phyloP scores from a whole-genome alignment of 2,329 filamentous ascomycete species.

The Cryphonectria nitschkei region DNA sequence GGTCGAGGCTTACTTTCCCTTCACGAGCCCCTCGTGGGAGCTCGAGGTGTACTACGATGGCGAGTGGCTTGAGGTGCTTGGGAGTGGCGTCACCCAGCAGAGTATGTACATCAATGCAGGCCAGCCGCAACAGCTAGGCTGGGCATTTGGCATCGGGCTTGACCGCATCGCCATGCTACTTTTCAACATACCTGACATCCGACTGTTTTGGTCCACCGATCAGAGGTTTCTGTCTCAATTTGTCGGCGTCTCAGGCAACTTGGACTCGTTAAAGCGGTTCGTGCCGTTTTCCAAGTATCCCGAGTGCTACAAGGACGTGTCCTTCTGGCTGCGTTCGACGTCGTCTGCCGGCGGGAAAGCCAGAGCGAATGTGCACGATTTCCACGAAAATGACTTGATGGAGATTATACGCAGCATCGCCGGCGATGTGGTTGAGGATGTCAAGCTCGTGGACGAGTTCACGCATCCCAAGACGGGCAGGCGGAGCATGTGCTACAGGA shows the following conservation, averaged over 20 bases:
- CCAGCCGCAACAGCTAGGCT: slow-evolving; percentile 76
- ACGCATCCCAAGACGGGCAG: slow-evolving; percentile 82
- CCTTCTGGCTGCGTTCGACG: slow-evolving; percentile 77
- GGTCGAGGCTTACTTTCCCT: slow-evolving; percentile 97
- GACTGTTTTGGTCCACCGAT: slow-evolving; percentile 93
- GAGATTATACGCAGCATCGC: slow-evolving; percentile 84
- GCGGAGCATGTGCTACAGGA: slow-evolving; percentile 86
- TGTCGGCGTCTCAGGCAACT: slow-evolving; percentile 58
- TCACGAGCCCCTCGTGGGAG: slow-evolving; percentile 94
- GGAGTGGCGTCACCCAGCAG: slow-evolving; percentile 89
- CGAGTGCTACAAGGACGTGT: slow-evolving; percentile 86
- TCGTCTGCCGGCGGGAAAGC: slow-evolving; percentile 51
- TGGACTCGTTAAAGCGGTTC: slow-evolving; percentile 63
- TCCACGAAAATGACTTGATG: slow-evolving; percentile 98
- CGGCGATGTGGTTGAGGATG: slow-evolving; percentile 86
- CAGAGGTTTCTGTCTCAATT: slow-evolving; percentile 88
- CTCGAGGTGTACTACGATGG: slow-evolving; percentile 93
- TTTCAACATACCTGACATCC: slow-evolving; percentile 94
- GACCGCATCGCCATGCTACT: slow-evolving; percentile 97
- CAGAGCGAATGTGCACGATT: slow-evolving; percentile 49
- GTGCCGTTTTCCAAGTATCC: slow-evolving; percentile 91
- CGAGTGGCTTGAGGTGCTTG: slow-evolving; percentile 94
- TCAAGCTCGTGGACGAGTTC: slow-evolving; percentile 83
- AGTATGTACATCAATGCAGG: slow-evolving; percentile 77
- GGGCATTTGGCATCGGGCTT: slow-evolving; percentile 94